Conservation (phyloP, 257 asterid species). For the Gentiana macrophylla region DNA sequence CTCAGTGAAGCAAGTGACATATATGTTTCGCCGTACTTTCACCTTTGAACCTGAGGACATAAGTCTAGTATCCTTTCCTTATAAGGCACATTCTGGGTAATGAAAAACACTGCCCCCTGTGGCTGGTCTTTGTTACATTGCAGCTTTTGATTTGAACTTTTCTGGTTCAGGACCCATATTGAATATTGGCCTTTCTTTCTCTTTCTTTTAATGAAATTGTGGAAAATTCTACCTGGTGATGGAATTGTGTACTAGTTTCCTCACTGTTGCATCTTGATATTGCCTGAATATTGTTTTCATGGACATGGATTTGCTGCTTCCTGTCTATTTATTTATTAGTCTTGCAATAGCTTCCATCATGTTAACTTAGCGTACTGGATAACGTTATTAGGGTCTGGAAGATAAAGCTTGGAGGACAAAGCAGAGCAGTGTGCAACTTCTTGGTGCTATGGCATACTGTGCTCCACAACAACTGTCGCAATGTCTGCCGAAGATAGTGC, state of each 20-base stretch:
- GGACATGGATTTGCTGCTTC: neutral
- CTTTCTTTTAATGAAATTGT: neutral
- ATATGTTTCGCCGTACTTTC: too few species aligned
- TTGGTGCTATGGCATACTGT: slow-evolving; percentile 99
- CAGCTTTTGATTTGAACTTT: too few species aligned
- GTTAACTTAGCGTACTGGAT: slow-evolving; percentile 5
- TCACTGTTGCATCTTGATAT: neutral
- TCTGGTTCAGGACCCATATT: too few species aligned
- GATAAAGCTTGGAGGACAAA: slow-evolving; percentile 99
- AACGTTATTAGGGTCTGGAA: slow-evolving; percentile 78
- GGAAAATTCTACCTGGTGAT: too few species aligned
- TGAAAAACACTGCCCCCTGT: too few species aligned
- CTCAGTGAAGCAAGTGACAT: too few species aligned
- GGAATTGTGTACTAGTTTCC: too few species aligned
- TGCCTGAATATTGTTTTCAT: neutral
- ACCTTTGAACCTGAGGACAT: too few species aligned
- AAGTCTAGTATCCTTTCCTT: too few species aligned
- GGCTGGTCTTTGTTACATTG: too few species aligned
- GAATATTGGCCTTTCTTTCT: neutral
- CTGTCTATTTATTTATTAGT: neutral
- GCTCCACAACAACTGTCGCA: slow-evolving; percentile 97
- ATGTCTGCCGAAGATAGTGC: slow-evolving; percentile 98
- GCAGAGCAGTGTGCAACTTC: slow-evolving; percentile 97
- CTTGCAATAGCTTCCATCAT: neutral
- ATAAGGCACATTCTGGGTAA: too few species aligned